Percentiles rank a stretch among this genome's conserved stretches.
Conservation (phyloP, 1,139 yeast species). For the Lodderomyces elongisporus region DNA sequence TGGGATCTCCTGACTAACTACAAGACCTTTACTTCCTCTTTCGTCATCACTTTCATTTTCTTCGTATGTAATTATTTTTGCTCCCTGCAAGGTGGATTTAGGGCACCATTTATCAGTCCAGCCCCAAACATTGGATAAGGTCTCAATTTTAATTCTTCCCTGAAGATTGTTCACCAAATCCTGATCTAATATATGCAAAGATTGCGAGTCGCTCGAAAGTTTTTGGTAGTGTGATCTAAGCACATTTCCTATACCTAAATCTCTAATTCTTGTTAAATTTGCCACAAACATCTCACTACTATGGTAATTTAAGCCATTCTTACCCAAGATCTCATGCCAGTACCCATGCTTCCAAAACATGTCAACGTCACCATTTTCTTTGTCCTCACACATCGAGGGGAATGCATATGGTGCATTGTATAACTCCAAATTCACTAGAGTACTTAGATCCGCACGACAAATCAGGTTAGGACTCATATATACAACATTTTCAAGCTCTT, state of each 20-base stretch:
- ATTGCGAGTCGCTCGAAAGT: slow-evolving; percentile 71
- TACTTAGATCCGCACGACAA: slow-evolving; percentile 67
- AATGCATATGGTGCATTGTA: slow-evolving; percentile 81
- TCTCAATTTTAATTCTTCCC: slow-evolving; percentile 55
- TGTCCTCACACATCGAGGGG: slow-evolving; percentile 83
- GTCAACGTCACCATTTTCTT: slow-evolving; percentile 76
- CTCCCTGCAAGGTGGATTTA: slow-evolving; percentile 52
- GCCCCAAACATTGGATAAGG: slow-evolving; percentile 78
- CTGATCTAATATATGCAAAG: slow-evolving; percentile 82
- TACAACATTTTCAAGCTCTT: slow-evolving; percentile 64
- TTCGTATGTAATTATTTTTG: slow-evolving; percentile 78
- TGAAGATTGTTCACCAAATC: slow-evolving; percentile 89
- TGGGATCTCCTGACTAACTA: slow-evolving; percentile 70
- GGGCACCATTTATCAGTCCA: slow-evolving; percentile 96
- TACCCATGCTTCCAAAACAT: slow-evolving; percentile 94
- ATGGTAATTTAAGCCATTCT: slow-evolving; percentile 62
- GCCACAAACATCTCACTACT: slow-evolving; percentile 83
- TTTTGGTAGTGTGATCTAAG: slow-evolving; percentile 84
- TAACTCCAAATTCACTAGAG: slow-evolving; percentile 59
- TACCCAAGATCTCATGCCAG: slow-evolving; percentile 61
- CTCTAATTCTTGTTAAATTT: slow-evolving; percentile 64
- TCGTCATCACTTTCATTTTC: slow-evolving; percentile 48
- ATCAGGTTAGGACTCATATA: slow-evolving; percentile 86
- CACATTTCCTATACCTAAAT: slow-evolving; percentile 67
- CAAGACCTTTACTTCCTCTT: slow-evolving; percentile 51